Evolutionary conservation across 2,329 filamentous ascomycete genomes (phyloP).

Genomic region (Stemphylium lycopersici): DNA sequence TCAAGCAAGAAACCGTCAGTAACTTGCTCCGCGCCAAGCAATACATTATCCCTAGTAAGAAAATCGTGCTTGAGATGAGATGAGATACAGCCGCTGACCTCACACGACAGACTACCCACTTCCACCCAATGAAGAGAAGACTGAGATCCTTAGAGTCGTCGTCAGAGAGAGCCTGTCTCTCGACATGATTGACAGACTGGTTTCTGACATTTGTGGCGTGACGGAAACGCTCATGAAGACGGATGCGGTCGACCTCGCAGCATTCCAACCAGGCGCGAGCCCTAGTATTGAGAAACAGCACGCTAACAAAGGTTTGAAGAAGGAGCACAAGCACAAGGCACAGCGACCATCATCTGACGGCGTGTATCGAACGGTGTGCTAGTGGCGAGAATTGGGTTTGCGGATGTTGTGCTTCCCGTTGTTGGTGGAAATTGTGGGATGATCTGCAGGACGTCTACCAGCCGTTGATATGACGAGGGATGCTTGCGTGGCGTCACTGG

Average conservation of each 20-base stretch:
- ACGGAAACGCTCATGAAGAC: slow-evolving; percentile 66
- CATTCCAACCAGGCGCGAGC: slow-evolving; percentile 51
- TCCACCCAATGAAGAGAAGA: slow-evolving; percentile 65
- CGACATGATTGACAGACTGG: slow-evolving; percentile 68
- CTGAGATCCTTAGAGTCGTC: slow-evolving; percentile 71
- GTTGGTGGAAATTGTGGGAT: neutral
- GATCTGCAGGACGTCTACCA: neutral
- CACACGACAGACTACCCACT: slow-evolving; percentile 64
- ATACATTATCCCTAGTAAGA: slow-evolving; percentile 71
- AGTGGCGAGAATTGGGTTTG: neutral
- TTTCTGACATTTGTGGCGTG: slow-evolving; percentile 65
- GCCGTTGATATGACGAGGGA: neutral
- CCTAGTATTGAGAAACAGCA: slow-evolving; percentile 53
- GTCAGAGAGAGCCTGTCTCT: slow-evolving; percentile 71
- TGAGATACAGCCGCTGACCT: slow-evolving; percentile 16
- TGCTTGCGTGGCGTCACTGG: neutral
- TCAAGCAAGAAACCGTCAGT: slow-evolving; percentile 69
- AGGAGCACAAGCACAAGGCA: slow-evolving; percentile 53
- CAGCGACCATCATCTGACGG: slow-evolving; percentile 55
- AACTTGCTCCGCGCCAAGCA: slow-evolving; percentile 69
- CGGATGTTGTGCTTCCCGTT: neutral
- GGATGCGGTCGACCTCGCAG: slow-evolving; percentile 59
- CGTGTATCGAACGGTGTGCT: slow-evolving; percentile 58
- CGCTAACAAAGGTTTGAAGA: slow-evolving; percentile 43
- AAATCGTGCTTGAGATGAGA: neutral